These are phyloP conservation scores for Hyphodiscus sp. DNA, from an alignment of 2,329 filamentous ascomycete species.

Conservation along the genomic window DNA sequence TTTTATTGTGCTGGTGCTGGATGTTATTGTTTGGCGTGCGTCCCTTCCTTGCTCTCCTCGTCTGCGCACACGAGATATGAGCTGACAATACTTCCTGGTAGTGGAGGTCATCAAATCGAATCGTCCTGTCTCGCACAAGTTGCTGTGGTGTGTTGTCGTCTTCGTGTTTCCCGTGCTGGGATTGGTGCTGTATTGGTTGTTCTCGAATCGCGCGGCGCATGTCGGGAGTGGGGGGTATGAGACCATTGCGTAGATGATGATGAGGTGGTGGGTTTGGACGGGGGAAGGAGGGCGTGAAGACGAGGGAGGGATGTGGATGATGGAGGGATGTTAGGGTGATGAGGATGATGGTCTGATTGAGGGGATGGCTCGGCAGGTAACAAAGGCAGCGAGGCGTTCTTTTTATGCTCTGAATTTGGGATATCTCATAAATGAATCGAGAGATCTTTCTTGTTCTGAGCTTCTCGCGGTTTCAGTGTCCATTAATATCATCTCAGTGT, in stretches of 20 bases:
- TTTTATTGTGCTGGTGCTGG: slow-evolving; percentile 54
- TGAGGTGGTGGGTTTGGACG: no score
- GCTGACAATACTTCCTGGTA: slow-evolving; percentile 25
- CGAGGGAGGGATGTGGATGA: no score
- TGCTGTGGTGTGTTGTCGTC: slow-evolving; percentile 56
- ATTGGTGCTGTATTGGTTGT: slow-evolving; percentile 56
- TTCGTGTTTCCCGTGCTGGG: slow-evolving; percentile 59
- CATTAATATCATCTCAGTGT: no score
- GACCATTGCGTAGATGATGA: slow-evolving; percentile 29
- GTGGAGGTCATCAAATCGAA: slow-evolving; percentile 61
- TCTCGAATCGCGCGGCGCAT: slow-evolving; percentile 54
- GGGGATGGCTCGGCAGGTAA: no score
- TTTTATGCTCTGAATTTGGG: no score
- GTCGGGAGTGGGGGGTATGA: slow-evolving; percentile 49
- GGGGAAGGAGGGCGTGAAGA: no score
- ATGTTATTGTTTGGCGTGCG: slow-evolving; percentile 58
- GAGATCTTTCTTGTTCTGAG: no score
- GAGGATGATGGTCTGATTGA: no score
- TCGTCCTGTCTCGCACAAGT: slow-evolving; percentile 49
- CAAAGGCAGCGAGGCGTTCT: no score
- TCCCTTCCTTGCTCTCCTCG: slow-evolving; percentile 7
- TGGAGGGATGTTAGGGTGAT: no score
- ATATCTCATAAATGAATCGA: no score
- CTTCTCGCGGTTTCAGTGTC: no score
- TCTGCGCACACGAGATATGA: neutral